Percentiles rank a stretch among this genome's conserved stretches.
Conservation (phyloP, 345 rosid species). For the Brassica nigra region DNA sequence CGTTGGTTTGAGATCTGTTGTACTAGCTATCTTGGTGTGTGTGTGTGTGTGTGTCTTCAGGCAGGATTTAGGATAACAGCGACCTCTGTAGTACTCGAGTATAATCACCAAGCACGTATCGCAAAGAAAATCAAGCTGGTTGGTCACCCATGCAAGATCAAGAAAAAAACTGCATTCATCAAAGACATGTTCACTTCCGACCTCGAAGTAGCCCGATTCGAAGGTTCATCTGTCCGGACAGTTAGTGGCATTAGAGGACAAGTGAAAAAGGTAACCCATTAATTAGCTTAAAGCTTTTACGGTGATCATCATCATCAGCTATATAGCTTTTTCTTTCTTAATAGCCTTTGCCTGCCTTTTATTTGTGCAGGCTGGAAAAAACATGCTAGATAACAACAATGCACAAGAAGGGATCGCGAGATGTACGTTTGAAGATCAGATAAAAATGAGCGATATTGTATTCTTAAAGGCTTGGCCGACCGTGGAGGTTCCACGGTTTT, state of each 20-base stretch:
- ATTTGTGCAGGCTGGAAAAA: constrained; percentile 70
- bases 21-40: neutral
- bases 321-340: too few relatives aligned
- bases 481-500: constrained; percentile 75
- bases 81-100: constrained; percentile 66
- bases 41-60: constrained; percentile 16
- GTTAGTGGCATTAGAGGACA: constrained; percentile 89
- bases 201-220: constrained; percentile 79
- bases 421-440: constrained; percentile 95
- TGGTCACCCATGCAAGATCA: constrained; percentile 82
- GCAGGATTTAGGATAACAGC: constrained; percentile 75
- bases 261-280: constrained; percentile 60
- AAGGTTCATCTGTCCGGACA: constrained; percentile 70
- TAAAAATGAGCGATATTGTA: constrained; percentile 89
- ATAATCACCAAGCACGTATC: constrained; percentile 68
- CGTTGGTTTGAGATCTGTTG: neutral
- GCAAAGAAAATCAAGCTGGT: constrained; percentile 76
- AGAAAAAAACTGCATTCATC: constrained; percentile 79
- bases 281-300: too few relatives aligned
- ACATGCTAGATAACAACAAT: constrained; percentile 60
- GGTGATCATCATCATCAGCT: too few relatives aligned
- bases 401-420: constrained; percentile 85
- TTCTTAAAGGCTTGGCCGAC: constrained; percentile 81
- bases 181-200: constrained; percentile 86
- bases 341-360: too few relatives aligned